Percentiles rank a stretch among this genome's conserved stretches.
phyloP scores from a whole-genome alignment of 495 filamentous ascomycete genomes.

The Trichoderma parareesei region DNA sequence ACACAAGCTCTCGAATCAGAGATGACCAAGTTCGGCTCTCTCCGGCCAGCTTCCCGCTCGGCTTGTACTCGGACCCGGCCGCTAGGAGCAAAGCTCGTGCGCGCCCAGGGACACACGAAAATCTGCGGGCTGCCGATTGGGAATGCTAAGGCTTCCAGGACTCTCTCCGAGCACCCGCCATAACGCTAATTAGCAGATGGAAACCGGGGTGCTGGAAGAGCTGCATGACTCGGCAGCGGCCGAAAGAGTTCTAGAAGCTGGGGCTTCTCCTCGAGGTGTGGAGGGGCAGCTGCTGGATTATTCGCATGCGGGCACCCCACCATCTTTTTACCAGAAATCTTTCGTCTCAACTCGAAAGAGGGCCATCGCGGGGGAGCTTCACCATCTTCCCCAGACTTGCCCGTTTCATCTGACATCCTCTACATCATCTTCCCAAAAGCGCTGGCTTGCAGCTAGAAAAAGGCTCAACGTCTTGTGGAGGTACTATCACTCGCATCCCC shows the following conservation, averaged over 20 bases:
- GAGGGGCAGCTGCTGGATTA: background rate
- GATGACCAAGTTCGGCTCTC: background rate
- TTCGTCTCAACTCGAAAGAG: background rate
- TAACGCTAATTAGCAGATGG: conserved; percentile 2
- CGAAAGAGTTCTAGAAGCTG: conserved; percentile 2
- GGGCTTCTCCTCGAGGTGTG: background rate
- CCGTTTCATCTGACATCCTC: background rate
- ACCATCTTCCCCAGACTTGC: background rate
- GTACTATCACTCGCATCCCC: background rate
- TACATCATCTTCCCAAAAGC: background rate
- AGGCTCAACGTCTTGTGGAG: no score
- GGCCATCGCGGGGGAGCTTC: conserved; percentile 6
- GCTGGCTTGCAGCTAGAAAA: no score
- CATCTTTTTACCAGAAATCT: background rate
- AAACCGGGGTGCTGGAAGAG: background rate
- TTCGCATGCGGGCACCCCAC: background rate
- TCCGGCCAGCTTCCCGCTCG: background rate
- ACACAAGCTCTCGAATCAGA: no score
- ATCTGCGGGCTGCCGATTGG: background rate
- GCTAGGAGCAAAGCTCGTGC: background rate
- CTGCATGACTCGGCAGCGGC: conserved; percentile 5
- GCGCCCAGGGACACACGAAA: background rate
- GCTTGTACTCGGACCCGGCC: background rate
- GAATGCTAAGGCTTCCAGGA: no score
- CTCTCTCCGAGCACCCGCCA: background rate